Evolutionary conservation across 768 basidiomycete genomes (phyloP).

Genomic region (Boletus reticuloceps): DNA sequence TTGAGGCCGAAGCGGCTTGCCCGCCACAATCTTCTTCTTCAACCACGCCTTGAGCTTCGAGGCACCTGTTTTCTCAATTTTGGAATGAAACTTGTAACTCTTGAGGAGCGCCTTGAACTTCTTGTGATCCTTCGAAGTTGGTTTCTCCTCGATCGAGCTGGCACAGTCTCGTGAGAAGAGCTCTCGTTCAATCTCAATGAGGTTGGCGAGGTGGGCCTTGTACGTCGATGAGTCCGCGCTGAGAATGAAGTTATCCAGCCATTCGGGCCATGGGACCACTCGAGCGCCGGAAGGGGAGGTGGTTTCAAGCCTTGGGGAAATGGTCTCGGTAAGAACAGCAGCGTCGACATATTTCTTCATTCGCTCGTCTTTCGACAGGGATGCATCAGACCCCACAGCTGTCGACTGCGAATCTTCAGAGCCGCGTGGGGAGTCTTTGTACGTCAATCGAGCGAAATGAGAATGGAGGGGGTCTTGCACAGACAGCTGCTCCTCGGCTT

Average conservation of each 20-base stretch:
- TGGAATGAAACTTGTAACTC: conserved; percentile 37
- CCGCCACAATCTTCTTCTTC: conserved; percentile 51
- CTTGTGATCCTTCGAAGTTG: conserved; percentile 33
- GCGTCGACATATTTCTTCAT: conserved; percentile 16
- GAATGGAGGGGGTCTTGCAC: conserved; percentile 1
- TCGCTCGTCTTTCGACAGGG: conserved; percentile 13
- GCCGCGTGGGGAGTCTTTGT: conserved; percentile 47
- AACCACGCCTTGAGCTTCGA: conserved; percentile 62
- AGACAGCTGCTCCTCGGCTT: conserved; percentile 44
- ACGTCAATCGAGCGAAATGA: conserved; percentile 12
- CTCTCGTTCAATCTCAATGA: conserved; percentile 36
- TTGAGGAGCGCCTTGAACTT: conserved; percentile 43
- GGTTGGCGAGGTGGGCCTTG: conserved; percentile 33
- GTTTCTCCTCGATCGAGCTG: conserved; percentile 22
- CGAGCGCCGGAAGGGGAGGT: conserved; percentile 25
- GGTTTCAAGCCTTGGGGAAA: conserved; percentile 15
- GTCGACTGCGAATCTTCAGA: conserved; percentile 69
- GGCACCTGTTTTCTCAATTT: conserved; percentile 36
- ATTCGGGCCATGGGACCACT: conserved; percentile 37
- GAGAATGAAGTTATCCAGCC: conserved; percentile 38
- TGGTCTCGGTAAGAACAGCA: conserved; percentile 19
- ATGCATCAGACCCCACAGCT: conserved; percentile 35
- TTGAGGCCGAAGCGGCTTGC: conserved; percentile 37
- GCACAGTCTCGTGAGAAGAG: conserved; percentile 25
- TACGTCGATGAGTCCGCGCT: conserved; percentile 36